phyloP scores from a whole-genome alignment of 2,329 filamentous ascomycete species.

The Fusarium torulosum region DNA sequence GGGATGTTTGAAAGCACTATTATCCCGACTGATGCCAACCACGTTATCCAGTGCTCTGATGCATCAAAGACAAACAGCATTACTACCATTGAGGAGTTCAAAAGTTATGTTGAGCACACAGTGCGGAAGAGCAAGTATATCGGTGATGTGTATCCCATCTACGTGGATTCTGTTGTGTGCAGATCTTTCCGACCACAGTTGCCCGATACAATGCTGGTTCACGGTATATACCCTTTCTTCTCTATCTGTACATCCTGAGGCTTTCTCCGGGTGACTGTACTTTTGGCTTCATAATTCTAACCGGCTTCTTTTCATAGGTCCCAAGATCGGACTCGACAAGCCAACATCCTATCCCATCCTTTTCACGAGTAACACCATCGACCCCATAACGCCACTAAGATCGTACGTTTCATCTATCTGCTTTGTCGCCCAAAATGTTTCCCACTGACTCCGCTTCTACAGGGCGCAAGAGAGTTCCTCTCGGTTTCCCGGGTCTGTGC shows the following conservation, averaged over 20 bases:
- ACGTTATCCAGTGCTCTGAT: neutral
- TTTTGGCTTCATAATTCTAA: neutral
- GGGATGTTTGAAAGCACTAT: neutral
- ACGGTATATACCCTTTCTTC: neutral
- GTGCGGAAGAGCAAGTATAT: slow-evolving; percentile 1
- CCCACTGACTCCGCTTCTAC: fast-evolving
- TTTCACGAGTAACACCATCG: slow-evolving; percentile 1
- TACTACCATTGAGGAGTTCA: neutral
- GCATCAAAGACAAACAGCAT: neutral
- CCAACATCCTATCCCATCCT: neutral
- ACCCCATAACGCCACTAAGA: neutral
- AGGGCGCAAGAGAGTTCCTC: neutral
- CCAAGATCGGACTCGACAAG: neutral
- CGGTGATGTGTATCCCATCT: slow-evolving; percentile 1
- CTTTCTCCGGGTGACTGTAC: neutral
- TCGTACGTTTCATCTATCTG: neutral
- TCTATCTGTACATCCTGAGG: neutral
- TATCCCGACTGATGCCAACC: neutral
- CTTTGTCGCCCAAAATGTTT: too few species aligned
- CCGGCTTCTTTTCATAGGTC: neutral
- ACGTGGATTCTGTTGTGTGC: neutral
- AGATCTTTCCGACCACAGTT: neutral
- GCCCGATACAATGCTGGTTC: neutral
- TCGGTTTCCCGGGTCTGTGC: neutral
- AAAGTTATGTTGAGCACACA: neutral